A percentile compares a stretch with the other conserved stretches of the same genome.
Conservation (phyloP, 345 rosid species). For the Sonneratia caseolaris region DNA sequence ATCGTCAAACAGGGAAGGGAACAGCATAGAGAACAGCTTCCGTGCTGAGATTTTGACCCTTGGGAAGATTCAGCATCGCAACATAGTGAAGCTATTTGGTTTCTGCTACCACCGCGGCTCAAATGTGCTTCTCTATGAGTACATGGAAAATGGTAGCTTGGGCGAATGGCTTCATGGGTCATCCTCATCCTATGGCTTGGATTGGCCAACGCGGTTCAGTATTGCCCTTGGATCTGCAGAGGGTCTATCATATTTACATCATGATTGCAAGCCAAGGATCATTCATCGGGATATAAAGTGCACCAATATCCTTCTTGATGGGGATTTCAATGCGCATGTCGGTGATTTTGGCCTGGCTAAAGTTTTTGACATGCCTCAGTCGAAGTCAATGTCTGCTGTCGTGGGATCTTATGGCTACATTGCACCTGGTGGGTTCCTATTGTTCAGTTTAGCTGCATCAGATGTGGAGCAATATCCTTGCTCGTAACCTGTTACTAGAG, state of each 20-base stretch:
- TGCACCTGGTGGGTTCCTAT: conserved; percentile 67
- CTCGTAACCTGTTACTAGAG: not conserved
- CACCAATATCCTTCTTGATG: conserved; percentile 80
- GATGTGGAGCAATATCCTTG: not conserved
- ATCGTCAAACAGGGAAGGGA: conserved; percentile 76
- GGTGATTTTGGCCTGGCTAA: conserved; percentile 99
- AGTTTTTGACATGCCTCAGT: conserved; percentile 87
- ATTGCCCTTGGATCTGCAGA: conserved; percentile 95
- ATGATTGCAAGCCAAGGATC: conserved; percentile 88
- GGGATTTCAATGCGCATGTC: conserved; percentile 85
- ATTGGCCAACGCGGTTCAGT: conserved; percentile 73
- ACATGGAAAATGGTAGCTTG: conserved; percentile 74
- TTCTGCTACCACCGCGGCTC: conserved; percentile 84
- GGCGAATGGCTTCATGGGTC: conserved; percentile 80
- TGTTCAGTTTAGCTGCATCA: not conserved
- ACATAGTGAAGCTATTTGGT: conserved; percentile 86
- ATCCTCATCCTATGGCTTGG: conserved; percentile 37
- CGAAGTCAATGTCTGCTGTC: conserved; percentile 91
- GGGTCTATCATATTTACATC: conserved; percentile 92
- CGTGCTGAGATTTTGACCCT: conserved; percentile 79
- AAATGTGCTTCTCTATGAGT: conserved; percentile 81
- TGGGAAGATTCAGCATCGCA: conserved; percentile 89
- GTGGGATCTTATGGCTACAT: conserved; percentile 99
- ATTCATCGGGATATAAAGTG: conserved; percentile 95
- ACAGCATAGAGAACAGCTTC: conserved; percentile 71